Conservation (phyloP, 139 green algal species). For the Spirogloea muscicola region DNA sequence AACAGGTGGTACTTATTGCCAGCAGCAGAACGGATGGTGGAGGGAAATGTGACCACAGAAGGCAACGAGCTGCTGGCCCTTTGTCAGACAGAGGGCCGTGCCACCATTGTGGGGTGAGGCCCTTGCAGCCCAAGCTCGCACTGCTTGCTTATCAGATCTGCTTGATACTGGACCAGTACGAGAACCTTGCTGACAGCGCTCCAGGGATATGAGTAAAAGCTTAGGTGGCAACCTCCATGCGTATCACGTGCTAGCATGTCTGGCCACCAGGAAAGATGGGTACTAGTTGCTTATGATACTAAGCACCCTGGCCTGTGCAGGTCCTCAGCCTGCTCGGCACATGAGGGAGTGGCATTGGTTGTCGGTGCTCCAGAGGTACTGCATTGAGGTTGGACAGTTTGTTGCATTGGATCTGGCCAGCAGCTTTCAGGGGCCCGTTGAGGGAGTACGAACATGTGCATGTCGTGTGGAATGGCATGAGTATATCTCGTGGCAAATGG, state of each 20-base stretch:
- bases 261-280: no score
- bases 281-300: no score
- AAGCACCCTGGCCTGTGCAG: no score
- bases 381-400: not conserved
- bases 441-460: not conserved
- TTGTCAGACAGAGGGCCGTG: no score
- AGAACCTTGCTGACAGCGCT: not conserved
- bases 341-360: no score
- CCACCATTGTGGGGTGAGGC: conserved; percentile 22
- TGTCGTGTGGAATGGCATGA: no score
- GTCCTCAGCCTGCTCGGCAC: no score
- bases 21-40: conserved; percentile 11
- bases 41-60: not conserved
- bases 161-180: not conserved
- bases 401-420: not conserved
- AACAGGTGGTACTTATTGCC: conserved; percentile 32
- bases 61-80: conserved; percentile 10
- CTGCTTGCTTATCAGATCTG: conserved; percentile 5
- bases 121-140: not conserved
- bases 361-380: no score
- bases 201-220: not conserved
- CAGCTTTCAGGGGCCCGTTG: not conserved
- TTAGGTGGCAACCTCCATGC: no score
- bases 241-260: no score
- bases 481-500: no score